Percentiles rank a stretch among this genome's conserved stretches.
Evolutionary conservation across 148 eudicot genomes (phyloP).

Genomic region (Vaccinium corymbosum): DNA sequence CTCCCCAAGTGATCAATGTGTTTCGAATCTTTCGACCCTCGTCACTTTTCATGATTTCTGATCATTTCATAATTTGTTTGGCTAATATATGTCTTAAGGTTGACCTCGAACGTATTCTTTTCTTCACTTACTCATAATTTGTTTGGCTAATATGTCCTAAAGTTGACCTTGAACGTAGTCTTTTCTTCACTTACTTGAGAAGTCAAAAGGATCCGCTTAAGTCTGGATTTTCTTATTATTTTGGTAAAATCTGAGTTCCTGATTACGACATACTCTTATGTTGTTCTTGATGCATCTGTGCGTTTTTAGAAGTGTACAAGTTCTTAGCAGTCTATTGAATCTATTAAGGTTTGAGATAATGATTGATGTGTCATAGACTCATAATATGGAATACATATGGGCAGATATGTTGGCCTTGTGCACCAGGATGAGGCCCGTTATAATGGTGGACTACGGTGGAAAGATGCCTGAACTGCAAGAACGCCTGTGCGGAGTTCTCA

Average conservation of each 20-base stretch:
- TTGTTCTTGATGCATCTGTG: background rate
- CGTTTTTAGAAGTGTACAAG: background rate
- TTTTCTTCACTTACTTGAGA: background rate
- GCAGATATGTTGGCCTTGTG: slow-evolving; percentile 83
- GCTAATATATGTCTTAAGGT: background rate
- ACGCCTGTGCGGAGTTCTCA: slow-evolving; percentile 51
- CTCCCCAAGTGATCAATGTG: background rate
- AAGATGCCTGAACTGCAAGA: slow-evolving; percentile 90
- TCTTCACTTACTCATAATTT: background rate
- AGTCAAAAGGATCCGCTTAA: background rate
- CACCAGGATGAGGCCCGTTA: slow-evolving; percentile 82
- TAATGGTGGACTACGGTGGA: slow-evolving; percentile 99
- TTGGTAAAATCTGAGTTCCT: background rate
- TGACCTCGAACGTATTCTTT: background rate
- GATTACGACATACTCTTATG: background rate
- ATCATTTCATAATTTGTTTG: background rate
- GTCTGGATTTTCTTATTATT: background rate
- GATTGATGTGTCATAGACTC: background rate
- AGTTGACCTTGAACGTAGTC: background rate
- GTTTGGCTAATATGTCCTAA: background rate
- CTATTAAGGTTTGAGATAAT: background rate
- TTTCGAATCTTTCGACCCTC: background rate
- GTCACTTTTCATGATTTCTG: background rate
- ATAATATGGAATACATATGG: slow-evolving; percentile 8
- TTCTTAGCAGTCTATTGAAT: background rate